Base-by-base conservation (phyloP, 441 rosid genomes). In the Manihot esculenta region DNA sequence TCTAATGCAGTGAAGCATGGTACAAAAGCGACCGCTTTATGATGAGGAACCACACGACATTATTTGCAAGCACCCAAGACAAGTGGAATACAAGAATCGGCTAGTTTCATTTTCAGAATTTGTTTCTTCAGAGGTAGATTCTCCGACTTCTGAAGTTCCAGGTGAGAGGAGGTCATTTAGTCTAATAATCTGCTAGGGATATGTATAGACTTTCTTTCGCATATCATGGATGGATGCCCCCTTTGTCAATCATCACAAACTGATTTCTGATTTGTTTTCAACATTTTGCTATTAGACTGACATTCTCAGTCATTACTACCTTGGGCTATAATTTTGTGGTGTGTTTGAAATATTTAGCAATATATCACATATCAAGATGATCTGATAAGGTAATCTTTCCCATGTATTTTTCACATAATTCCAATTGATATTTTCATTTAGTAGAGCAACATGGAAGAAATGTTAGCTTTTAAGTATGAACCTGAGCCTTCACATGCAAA, bases 51-150 rank as follows among this genome's bases (percentile, higher is more conserved):
- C 33, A 6, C 73, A 66, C 35, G 75, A 77, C 68, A 61, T 80
- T 61, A 54, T 84, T 65, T 72, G 71, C 54, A 87, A 84, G 80
- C 84, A 81, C 70, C 75, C 68, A 63, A 78, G 83, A 71, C 86
- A 79, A 69, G 63, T 63, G 21, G 80, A 81, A 24, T 68, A 65
- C 71, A 21, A 63, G 67, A 72, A 77, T 72, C 64, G 45, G 57
- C 75, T 59, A 13, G 72, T 73, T 73, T 78, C 82, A 66, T 81
- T 75, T 74, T 77, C 83, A 26, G 87, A 83, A 62, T 70, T 50
- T 53, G 70, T 71, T 73, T 63, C 74, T 21, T 51, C 66, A 38
- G 83, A 76, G 33, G 72, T 38, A 58, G 53, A 53, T 50, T 60
- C 66, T 33, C 60, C 23, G 62, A 24, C 48, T 54, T 48, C 48